Conservation (phyloP, 2,329 filamentous ascomycete genomes). For the Apiospora arundinis region DNA sequence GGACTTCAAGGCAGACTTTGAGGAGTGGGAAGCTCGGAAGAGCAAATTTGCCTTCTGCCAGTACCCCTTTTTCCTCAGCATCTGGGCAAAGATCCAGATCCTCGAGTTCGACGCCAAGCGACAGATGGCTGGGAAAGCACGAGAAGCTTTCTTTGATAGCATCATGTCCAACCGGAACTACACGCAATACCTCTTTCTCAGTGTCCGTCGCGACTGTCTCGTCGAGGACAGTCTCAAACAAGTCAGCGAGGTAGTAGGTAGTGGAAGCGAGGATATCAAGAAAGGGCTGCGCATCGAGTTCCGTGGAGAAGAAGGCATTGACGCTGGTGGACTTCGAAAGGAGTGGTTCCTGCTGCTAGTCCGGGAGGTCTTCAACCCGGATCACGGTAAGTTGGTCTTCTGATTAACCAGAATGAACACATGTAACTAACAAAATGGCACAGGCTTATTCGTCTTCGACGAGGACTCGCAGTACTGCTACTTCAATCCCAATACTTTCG, state of each 20-base stretch:
- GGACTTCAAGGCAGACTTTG: conserved; percentile 86
- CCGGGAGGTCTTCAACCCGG: conserved; percentile 87
- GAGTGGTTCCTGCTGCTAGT: conserved; percentile 94
- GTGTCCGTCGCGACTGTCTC: conserved; percentile 81
- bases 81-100: conserved; percentile 91
- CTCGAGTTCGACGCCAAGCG: conserved; percentile 86
- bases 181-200: conserved; percentile 79
- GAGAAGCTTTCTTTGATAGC: conserved; percentile 90
- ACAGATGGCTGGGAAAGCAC: conserved; percentile 87
- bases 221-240: conserved; percentile 86
- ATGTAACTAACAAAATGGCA: conserved; percentile 23
- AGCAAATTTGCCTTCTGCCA: conserved; percentile 87
- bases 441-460: conserved; percentile 91
- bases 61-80: conserved; percentile 89
- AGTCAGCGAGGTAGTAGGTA: conserved; percentile 84
- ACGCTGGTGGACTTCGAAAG: conserved; percentile 87
- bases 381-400: conserved; percentile 70
- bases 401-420: not conserved
- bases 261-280: conserved; percentile 84
- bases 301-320: conserved; percentile 86
- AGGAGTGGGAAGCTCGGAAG: conserved; percentile 80
- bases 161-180: conserved; percentile 77
- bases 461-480: conserved; percentile 91
- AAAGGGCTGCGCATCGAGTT: conserved; percentile 89
- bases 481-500: conserved; percentile 89